Evolutionary conservation across 768 basidiomycete species (phyloP).

Genomic region (Obba rivulosa): DNA sequence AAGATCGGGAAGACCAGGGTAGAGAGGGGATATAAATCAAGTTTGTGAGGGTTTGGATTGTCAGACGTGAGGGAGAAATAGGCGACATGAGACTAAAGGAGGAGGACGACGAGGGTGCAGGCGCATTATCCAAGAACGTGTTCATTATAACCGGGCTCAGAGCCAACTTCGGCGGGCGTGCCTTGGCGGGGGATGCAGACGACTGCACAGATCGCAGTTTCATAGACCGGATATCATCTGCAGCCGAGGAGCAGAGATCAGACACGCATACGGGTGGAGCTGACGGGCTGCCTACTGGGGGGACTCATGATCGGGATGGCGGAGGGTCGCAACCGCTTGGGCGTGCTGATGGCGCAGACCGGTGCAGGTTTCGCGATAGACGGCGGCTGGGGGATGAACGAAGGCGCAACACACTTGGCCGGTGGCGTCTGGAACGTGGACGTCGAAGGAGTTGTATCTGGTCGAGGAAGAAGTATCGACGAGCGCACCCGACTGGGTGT

Average conservation of each 20-base stretch:
- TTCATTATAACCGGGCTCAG: conserved; percentile 5
- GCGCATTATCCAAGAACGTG: too few relatives aligned
- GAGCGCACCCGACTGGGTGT: conserved; percentile 13
- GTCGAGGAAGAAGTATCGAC: conserved; percentile 23
- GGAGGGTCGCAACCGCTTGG: background rate
- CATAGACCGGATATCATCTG: conserved; percentile 23
- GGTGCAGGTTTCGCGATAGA: conserved; percentile 7
- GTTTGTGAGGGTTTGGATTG: conserved; percentile 56
- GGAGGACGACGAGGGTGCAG: conserved; percentile 31
- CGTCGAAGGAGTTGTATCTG: conserved; percentile 16
- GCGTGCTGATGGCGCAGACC: too few relatives aligned
- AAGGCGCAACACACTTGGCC: conserved; percentile 39
- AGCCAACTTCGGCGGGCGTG: conserved; percentile 7
- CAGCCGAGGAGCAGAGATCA: conserved; percentile 4
- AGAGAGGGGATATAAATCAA: conserved; percentile 44
- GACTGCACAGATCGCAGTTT: conserved; percentile 11
- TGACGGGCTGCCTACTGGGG: conserved; percentile 18
- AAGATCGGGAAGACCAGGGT: conserved; percentile 29
- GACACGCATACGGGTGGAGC: conserved; percentile 20
- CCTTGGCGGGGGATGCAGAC: background rate
- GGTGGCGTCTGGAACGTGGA: conserved; percentile 44
- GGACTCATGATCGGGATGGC: conserved; percentile 16
- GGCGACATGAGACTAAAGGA: conserved; percentile 44
- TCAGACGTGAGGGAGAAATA: conserved; percentile 50
- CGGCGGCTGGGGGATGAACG: conserved; percentile 25